Base-by-base conservation (phyloP, 2,329 filamentous ascomycete genomes). In the Colletotrichum theobromicola region DNA sequence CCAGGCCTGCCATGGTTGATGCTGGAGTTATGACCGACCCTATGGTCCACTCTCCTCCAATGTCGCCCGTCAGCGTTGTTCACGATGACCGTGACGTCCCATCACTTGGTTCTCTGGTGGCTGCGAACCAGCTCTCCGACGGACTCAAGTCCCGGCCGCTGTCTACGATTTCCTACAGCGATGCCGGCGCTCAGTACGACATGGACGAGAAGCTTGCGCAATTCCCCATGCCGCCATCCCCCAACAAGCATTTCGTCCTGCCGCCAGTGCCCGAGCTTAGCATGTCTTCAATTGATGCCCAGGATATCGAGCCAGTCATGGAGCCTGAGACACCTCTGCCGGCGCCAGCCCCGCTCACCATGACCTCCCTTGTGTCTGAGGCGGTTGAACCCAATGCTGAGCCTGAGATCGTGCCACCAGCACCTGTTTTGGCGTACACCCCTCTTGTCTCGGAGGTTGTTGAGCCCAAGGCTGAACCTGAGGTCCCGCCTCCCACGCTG, bases 181-280 rank as follows among this genome's bases (percentile, higher is more conserved):
- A 91, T 78, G 85, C 86, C 34, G 87, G 87, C 70, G 86, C 87
- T 12, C 89, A 91, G 76, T 84, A 88, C 75, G 88, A 88, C 28
- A 85, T 91, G 80, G 87, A 87, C 21, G 85, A 87, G 71, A 89
- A 88, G 77, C 82, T 92, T 63, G 86, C 87, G 18, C 86, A 87
- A 76, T 91, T 91, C 83, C 89, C 90, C 3, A 84, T 87, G 15
- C 90, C 90, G 6, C 89, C 89, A 1, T 83, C 84, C 0, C 85
- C 86, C n/a, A 79, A 83, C 5, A 79, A 81, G 1, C 79, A 79
- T 7, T 76, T 78, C 12, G 79, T 84, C 50, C 68, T 82, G 24
- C 79, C 82, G 2, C 77, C 81, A 12, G 78, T 80, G 2, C 83
- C 85, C 6, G 78, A 81, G 1, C 81, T 90, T 34, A 84, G 79